Conservation (phyloP, 371 early-diverging fungal genomes). For the Dentiscutata heterogama region DNA sequence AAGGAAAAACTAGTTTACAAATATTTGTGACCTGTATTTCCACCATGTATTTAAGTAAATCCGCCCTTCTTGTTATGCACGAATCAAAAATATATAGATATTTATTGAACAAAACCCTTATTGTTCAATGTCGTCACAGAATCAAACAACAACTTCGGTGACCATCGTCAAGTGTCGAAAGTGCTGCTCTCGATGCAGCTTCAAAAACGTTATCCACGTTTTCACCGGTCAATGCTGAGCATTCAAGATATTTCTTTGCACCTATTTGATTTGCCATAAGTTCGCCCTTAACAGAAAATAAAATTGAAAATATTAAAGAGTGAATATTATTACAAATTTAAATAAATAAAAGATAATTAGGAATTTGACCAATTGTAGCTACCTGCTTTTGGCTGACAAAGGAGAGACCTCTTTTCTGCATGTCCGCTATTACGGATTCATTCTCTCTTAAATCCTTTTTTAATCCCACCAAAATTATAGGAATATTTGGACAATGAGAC, state of each 20-base stretch:
- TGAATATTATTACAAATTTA: background rate
- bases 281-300: constrained; percentile 57
- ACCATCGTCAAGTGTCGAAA: constrained; percentile 25
- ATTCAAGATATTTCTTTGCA: constrained; percentile 84
- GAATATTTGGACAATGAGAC: constrained; percentile 74
- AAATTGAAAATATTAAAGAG: background rate
- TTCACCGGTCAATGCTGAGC: constrained; percentile 77
- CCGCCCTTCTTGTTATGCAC: background rate
- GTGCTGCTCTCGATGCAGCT: constrained; percentile 71
- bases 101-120: background rate
- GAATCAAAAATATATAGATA: background rate
- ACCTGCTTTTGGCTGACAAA: constrained; percentile 49
- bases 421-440: constrained; percentile 51
- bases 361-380: constrained; percentile 47
- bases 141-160: background rate
- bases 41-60: background rate
- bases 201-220: constrained; percentile 83
- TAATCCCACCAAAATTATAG: constrained; percentile 80
- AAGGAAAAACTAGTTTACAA: no score
- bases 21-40: background rate
- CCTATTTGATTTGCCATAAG: constrained; percentile 75
- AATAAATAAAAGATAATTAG: constrained; percentile 33
- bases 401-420: constrained; percentile 1
- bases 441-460: constrained; percentile 81
- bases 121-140: background rate